A percentile compares a stretch with the other conserved stretches of the same genome.
Evolutionary conservation across 23 red algal species (phyloP).

Genomic region (Gracilaria vermiculophylla): DNA sequence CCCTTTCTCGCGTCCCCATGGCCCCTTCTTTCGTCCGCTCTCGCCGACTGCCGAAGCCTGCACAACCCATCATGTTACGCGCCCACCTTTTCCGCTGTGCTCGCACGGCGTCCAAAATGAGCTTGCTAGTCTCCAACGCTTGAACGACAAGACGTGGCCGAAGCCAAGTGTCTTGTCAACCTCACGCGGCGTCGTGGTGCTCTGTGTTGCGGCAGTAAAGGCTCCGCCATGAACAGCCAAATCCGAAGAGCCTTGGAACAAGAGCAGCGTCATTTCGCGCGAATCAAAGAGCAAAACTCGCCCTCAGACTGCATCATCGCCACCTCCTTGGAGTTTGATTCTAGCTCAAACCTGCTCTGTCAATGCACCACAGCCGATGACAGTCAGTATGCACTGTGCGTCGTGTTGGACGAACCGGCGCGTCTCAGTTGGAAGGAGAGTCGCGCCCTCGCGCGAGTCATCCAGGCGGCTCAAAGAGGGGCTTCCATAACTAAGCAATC

Average conservation of each 20-base stretch:
- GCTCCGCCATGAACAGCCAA: not conserved
- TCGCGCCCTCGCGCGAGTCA: constrained; percentile 10
- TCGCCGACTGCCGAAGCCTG: too few relatives aligned
- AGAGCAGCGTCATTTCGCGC: not conserved
- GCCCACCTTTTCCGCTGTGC: too few relatives aligned
- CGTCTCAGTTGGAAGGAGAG: constrained; percentile 55
- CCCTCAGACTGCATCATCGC: not conserved
- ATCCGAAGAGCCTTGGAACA: not conserved
- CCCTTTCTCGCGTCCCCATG: too few relatives aligned
- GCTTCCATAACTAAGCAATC: not conserved
- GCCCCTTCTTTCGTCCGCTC: too few relatives aligned
- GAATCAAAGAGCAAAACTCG: not conserved
- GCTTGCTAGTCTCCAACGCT: too few relatives aligned
- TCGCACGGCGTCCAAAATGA: too few relatives aligned
- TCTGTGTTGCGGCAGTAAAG: not conserved
- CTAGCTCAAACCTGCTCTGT: not conserved
- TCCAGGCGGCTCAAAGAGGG: constrained; percentile 4
- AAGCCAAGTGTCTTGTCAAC: too few relatives aligned
- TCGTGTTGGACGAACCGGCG: constrained; percentile 24
- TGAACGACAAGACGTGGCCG: not conserved
- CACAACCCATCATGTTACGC: too few relatives aligned
- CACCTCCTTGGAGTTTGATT: not conserved
- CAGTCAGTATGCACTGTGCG: constrained; percentile 7
- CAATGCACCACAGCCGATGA: not conserved
- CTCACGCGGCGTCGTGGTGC: not conserved